Evolutionary conservation across 2,329 filamentous ascomycete genomes (phyloP).

Genomic region (Basipetospora sp.): DNA sequence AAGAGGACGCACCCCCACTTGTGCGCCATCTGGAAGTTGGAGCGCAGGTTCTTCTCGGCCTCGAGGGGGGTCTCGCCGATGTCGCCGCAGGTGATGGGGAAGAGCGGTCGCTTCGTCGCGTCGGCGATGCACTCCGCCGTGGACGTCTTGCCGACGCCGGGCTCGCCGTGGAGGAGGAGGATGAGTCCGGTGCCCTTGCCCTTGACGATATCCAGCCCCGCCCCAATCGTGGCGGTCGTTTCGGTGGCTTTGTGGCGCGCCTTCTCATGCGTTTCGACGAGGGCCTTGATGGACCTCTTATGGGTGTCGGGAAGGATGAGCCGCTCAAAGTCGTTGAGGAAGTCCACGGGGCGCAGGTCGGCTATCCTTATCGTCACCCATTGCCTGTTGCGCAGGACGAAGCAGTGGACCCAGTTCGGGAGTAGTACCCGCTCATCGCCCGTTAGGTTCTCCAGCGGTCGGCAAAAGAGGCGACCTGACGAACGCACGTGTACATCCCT

Average conservation of each 20-base stretch:
- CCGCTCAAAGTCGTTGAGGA: constrained; percentile 9
- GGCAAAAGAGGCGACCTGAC: background rate
- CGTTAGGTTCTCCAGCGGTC: background rate
- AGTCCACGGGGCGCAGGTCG: constrained; percentile 5
- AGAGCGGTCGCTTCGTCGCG: constrained; percentile 64
- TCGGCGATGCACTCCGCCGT: constrained; percentile 55
- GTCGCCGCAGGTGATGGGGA: constrained; percentile 71
- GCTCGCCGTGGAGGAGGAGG: constrained; percentile 54
- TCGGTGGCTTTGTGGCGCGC: background rate
- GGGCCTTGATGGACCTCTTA: constrained; percentile 7
- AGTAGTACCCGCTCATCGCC: constrained; percentile 6
- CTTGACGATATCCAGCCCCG: constrained; percentile 7
- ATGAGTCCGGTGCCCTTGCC: no score
- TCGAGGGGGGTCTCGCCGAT: constrained; percentile 61
- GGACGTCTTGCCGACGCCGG: constrained; percentile 32
- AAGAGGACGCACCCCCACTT: constrained; percentile 16
- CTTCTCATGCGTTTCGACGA: constrained; percentile 10
- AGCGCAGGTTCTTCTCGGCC: constrained; percentile 64
- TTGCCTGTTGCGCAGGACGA: constrained; percentile 7
- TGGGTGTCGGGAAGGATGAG: constrained; percentile 9
- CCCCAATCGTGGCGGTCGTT: constrained; percentile 1
- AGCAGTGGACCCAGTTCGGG: constrained; percentile 6
- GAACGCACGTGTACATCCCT: background rate
- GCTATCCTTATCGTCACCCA: constrained; percentile 8
- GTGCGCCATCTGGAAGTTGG: constrained; percentile 36